phyloP scores from a whole-genome alignment of 768 basidiomycete species.

The Tricholoma matsutake region DNA sequence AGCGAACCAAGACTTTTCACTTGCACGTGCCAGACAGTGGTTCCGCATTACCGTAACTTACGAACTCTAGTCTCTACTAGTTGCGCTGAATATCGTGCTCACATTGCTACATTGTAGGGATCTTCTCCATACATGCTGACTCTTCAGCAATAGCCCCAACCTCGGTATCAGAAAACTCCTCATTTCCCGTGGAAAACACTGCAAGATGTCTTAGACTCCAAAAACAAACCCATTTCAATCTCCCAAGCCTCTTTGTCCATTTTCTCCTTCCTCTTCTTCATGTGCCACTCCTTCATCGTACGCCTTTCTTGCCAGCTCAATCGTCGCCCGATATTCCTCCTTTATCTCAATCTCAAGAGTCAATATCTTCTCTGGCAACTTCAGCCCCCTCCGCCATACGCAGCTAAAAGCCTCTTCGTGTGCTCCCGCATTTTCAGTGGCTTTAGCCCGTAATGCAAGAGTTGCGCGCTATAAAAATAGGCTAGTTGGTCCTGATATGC shows the following conservation, averaged over 20 bases:
- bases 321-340: slow-evolving; percentile 19
- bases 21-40: neutral
- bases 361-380: slow-evolving; percentile 19
- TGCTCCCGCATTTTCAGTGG: slow-evolving; percentile 21
- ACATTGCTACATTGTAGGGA: no score
- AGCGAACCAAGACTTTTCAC: neutral
- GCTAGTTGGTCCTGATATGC: slow-evolving; percentile 19
- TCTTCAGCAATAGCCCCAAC: neutral
- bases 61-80: no score
- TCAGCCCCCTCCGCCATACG: slow-evolving; percentile 15
- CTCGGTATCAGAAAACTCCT: neutral
- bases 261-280: neutral
- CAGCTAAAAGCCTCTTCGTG: slow-evolving; percentile 23
- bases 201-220: neutral
- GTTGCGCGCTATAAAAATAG: slow-evolving; percentile 26
- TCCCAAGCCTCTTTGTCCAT: neutral
- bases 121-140: no score
- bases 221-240: slow-evolving; percentile 2
- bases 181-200: slow-evolving; percentile 3
- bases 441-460: slow-evolving; percentile 27
- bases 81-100: no score
- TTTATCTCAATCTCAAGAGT: slow-evolving; percentile 18
- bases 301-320: slow-evolving; percentile 15
- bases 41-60: no score
- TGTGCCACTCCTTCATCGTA: slow-evolving; percentile 8